These are phyloP conservation scores for Arthromyces matolae DNA, from an alignment of 768 basidiomycete species.

Conservation along the genomic window DNA sequence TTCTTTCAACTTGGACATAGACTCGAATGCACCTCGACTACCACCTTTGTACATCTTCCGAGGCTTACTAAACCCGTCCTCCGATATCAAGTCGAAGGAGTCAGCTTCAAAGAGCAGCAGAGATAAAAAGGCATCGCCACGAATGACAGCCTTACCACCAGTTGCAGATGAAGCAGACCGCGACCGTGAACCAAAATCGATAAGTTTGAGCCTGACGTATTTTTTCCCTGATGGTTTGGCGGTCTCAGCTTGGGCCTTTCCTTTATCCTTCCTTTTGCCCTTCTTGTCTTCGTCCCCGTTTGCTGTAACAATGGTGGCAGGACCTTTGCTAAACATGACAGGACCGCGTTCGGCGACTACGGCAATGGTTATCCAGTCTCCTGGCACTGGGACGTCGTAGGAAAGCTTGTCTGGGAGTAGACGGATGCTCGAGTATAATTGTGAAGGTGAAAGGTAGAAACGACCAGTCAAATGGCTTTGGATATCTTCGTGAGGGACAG, in stretches of 20 bases:
- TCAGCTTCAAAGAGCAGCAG: conserved; percentile 90
- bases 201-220: conserved; percentile 82
- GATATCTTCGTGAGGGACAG: conserved; percentile 69
- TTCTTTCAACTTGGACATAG: conserved; percentile 77
- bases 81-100: conserved; percentile 51
- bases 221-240: conserved; percentile 59
- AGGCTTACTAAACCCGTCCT: conserved; percentile 46
- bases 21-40: conserved; percentile 89
- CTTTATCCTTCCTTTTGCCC: conserved; percentile 33
- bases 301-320: conserved; percentile 50
- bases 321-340: conserved; percentile 67
- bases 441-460: conserved; percentile 86
- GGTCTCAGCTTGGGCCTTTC: conserved; percentile 29
- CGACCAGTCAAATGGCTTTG: conserved; percentile 79
- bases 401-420: conserved; percentile 74
- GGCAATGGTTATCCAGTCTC: conserved; percentile 95
- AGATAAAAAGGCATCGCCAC: conserved; percentile 82
- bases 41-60: conserved; percentile 81
- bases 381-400: conserved; percentile 87
- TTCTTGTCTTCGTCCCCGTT: conserved; percentile 33
- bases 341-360: conserved; percentile 91
- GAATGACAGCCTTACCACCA: conserved; percentile 52
- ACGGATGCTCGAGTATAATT: conserved; percentile 81
- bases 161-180: conserved; percentile 48
- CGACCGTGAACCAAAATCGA: conserved; percentile 74